A percentile compares a stretch with the other conserved stretches of the same genome.
Conservation (phyloP, 768 basidiomycete genomes). For the Leccinellum luteum region DNA sequence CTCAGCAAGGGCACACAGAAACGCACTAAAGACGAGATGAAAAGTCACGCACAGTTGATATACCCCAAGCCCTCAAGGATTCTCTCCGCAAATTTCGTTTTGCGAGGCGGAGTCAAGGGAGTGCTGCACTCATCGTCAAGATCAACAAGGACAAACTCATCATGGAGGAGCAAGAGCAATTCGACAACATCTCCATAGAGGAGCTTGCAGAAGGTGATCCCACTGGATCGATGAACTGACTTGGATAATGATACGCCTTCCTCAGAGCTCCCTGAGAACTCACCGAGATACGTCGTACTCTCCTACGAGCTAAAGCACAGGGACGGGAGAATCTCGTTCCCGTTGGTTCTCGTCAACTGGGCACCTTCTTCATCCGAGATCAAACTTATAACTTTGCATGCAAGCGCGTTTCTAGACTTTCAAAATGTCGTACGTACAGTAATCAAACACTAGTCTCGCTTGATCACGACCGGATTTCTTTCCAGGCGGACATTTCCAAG, state of each 20-base stretch:
- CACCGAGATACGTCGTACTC: conserved; percentile 82
- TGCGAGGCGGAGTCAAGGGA: conserved; percentile 58
- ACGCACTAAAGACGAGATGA: background rate
- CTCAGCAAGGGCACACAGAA: background rate
- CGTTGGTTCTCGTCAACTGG: conserved; percentile 89
- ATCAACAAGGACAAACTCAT: conserved; percentile 79
- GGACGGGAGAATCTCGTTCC: conserved; percentile 84
- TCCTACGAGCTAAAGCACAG: conserved; percentile 77
- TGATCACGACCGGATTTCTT: background rate
- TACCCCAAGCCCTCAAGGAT: conserved; percentile 74
- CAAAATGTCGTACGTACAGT: conserved; percentile 61
- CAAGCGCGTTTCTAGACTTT: conserved; percentile 77
- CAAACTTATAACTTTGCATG: conserved; percentile 75
- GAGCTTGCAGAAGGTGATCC: conserved; percentile 81
- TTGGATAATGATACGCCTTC: background rate
- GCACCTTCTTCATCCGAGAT: conserved; percentile 75
- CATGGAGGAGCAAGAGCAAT: conserved; percentile 83
- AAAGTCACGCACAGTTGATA: conserved; percentile 67
- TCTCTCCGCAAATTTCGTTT: conserved; percentile 84
- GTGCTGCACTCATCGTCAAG: conserved; percentile 83
- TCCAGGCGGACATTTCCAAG: conserved; percentile 72
- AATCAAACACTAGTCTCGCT: background rate
- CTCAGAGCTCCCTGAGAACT: conserved; percentile 82
- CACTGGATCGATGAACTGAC: background rate
- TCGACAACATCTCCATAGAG: conserved; percentile 71